A percentile compares a stretch with the other conserved stretches of the same genome.
phyloP scores from a whole-genome alignment of 345 rosid species.

The Rhodamnia argentea region DNA sequence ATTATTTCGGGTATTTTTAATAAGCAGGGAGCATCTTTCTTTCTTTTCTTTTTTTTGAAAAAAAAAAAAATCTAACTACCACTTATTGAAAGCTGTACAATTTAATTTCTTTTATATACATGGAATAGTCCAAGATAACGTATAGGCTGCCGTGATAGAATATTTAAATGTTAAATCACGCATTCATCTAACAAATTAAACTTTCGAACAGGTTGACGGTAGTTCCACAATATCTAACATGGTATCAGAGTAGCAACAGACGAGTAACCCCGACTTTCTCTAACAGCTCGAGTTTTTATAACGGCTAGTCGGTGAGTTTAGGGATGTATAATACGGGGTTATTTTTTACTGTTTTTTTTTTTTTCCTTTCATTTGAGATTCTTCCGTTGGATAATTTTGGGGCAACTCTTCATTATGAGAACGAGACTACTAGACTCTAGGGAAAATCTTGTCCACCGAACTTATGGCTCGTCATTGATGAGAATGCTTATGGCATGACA shows the following conservation, averaged over 20 bases:
- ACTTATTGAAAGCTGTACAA: background rate
- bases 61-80: background rate
- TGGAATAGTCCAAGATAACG: background rate
- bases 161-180: too few relatives aligned
- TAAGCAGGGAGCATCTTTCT: too few relatives aligned
- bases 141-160: background rate
- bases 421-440: background rate
- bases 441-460: background rate
- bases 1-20: background rate
- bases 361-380: background rate
- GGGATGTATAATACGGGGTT: background rate
- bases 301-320: too few relatives aligned
- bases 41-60: too few relatives aligned
- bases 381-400: too few relatives aligned
- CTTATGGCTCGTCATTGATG: background rate
- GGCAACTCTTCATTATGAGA: background rate
- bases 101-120: background rate
- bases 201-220: too few relatives aligned
- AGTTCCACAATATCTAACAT: too few relatives aligned
- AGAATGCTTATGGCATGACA: background rate
- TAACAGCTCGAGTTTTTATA: too few relatives aligned
- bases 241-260: too few relatives aligned
- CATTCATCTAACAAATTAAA: too few relatives aligned
- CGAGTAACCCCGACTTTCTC: too few relatives aligned
- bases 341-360: background rate